Evolutionary conservation across 2,329 filamentous ascomycete genomes (phyloP).

Genomic region (Ampelomyces quisqualis): DNA sequence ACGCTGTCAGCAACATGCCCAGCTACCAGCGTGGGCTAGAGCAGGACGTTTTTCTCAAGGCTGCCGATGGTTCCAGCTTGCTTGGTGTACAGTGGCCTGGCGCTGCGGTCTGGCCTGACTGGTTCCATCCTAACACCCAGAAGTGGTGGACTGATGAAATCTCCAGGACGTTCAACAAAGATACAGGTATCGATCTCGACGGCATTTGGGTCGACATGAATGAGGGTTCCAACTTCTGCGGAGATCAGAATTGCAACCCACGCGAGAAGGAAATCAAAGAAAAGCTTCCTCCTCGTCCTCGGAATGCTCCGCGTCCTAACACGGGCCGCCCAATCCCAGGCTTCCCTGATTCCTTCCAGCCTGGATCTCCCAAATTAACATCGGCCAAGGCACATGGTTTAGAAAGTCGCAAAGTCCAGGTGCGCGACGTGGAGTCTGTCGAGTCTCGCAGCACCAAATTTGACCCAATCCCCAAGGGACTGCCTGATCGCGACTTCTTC

Average conservation of each 20-base stretch:
- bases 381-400: conserved; percentile 12
- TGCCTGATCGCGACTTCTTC: conserved; percentile 64
- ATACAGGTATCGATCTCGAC: conserved; percentile 71
- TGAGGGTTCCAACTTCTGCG: conserved; percentile 44
- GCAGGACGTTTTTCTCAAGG: conserved; percentile 56
- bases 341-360: conserved; percentile 68
- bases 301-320: conserved; percentile 55
- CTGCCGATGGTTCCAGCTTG: conserved; percentile 57
- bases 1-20: conserved; percentile 55
- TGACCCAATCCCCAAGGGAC: conserved; percentile 52
- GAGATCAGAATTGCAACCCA: conserved; percentile 50
- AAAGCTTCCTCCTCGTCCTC: conserved; percentile 59
- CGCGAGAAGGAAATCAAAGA: conserved; percentile 41
- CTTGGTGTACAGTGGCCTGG: conserved; percentile 76
- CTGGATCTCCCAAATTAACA: conserved; percentile 30
- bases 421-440: conserved; percentile 5
- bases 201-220: conserved; percentile 62
- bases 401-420: not conserved
- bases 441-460: conserved; percentile 13
- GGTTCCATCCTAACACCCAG: conserved; percentile 67
- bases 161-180: conserved; percentile 61
- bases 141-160: conserved; percentile 72
- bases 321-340: conserved; percentile 67
- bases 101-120: conserved; percentile 71
- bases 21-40: conserved; percentile 64